phyloP scores from a whole-genome alignment of 163 green algal species.

The Chlamydomonas reinhardtii region DNA sequence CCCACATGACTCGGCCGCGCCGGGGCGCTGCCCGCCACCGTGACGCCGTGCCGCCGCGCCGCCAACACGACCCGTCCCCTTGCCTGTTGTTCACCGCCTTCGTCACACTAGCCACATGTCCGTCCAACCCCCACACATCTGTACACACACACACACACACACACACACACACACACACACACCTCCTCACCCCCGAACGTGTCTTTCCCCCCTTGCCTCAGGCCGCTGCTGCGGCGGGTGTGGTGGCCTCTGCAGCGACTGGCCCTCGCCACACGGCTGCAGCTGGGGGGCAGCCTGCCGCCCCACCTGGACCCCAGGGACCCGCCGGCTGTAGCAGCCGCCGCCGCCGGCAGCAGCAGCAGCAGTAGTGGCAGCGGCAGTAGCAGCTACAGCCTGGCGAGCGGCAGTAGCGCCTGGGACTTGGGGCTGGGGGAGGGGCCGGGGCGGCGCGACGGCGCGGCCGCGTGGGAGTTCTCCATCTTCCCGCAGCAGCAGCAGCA shows the following conservation, averaged over 20 bases:
- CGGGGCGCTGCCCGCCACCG: too few relatives aligned
- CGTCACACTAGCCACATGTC: too few relatives aligned
- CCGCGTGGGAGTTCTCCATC: constrained; percentile 37
- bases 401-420: constrained; percentile 27
- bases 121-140: too few relatives aligned
- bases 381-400: background rate
- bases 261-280: constrained; percentile 33
- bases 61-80: too few relatives aligned
- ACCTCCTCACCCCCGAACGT: background rate
- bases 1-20: too few relatives aligned
- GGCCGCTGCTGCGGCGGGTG: constrained; percentile 45
- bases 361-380: background rate
- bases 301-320: constrained; percentile 15
- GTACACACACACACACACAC: too few relatives aligned
- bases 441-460: constrained; percentile 24
- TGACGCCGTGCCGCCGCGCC: too few relatives aligned
- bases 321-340: too few relatives aligned
- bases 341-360: constrained; percentile 6
- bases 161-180: background rate
- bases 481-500: background rate
- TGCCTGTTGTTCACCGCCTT: too few relatives aligned
- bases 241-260: constrained; percentile 50
- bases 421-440: background rate
- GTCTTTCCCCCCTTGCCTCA: background rate
- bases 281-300: constrained; percentile 50